These are phyloP conservation scores for Quercus wislizeni DNA, from an alignment of 306 rosid genomes.

Conservation along the genomic window DNA sequence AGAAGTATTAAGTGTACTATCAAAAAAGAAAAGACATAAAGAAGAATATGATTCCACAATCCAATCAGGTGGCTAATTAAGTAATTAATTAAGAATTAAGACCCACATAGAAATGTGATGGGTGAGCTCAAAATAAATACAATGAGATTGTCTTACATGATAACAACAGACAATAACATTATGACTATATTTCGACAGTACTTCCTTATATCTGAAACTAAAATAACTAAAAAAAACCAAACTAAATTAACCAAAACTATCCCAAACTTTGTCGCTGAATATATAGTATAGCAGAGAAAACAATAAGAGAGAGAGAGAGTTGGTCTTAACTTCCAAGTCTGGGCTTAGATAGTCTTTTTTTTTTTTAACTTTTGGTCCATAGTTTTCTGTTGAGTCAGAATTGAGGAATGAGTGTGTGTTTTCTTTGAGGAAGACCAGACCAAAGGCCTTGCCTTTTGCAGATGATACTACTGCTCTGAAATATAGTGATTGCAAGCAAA, in stretches of 20 bases:
- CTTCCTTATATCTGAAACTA: background rate
- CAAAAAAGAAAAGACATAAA: no score
- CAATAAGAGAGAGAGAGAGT: background rate
- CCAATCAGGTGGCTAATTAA: background rate
- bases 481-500: background rate
- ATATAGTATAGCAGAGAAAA: background rate
- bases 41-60: background rate
- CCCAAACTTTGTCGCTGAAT: background rate
- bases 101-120: background rate
- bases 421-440: constrained; percentile 5
- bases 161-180: background rate
- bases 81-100: background rate
- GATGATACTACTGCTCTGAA: background rate
- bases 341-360: background rate
- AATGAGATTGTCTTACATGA: background rate
- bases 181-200: background rate
- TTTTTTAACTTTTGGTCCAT: no score
- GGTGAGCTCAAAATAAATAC: background rate
- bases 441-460: constrained; percentile 1
- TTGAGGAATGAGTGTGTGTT: background rate
- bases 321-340: constrained; percentile 7
- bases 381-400: background rate
- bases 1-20: no score
- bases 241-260: background rate
- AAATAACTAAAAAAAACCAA: background rate